phyloP scores from a whole-genome alignment of 2,329 filamentous ascomycete genomes.

The Mollisiaceae sp. region DNA sequence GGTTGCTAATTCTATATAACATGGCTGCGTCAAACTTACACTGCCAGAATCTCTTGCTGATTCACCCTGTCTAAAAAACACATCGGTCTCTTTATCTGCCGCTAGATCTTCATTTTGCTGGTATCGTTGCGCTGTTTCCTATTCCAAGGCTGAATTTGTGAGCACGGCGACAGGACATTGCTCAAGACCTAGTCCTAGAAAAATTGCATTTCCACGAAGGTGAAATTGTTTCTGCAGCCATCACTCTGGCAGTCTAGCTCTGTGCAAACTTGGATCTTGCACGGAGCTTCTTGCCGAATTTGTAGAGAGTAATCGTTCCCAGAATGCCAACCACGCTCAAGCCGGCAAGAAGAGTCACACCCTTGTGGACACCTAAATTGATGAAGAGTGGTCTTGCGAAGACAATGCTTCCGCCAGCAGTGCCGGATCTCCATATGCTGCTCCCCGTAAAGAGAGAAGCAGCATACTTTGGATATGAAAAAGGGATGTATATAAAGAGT shows the following conservation, averaged over 20 bases:
- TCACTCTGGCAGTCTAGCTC: not conserved
- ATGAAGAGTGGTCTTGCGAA: slow-evolving; percentile 13
- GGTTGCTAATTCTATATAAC: too few relatives aligned
- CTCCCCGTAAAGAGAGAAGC: slow-evolving; percentile 7
- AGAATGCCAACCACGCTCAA: slow-evolving; percentile 14
- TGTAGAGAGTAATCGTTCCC: slow-evolving; percentile 11
- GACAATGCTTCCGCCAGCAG: slow-evolving; percentile 5
- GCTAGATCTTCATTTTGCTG: too few relatives aligned
- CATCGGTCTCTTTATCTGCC: too few relatives aligned
- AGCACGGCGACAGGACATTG: too few relatives aligned
- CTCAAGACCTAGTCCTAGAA: too few relatives aligned
- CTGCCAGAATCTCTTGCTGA: too few relatives aligned
- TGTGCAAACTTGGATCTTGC: slow-evolving; percentile 13
- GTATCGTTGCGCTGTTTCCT: too few relatives aligned
- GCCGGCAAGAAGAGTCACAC: slow-evolving; percentile 14
- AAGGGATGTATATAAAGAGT: slow-evolving; percentile 1
- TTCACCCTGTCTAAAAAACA: too few relatives aligned
- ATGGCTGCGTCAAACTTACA: too few relatives aligned
- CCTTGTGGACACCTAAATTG: slow-evolving; percentile 12
- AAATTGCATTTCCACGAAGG: too few relatives aligned
- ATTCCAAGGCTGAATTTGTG: too few relatives aligned
- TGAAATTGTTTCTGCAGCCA: too few relatives aligned
- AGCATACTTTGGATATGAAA: slow-evolving; percentile 10
- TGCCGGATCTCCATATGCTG: slow-evolving; percentile 2
- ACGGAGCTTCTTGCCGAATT: slow-evolving; percentile 14